Conservation (phyloP, 2,329 filamentous ascomycete species). For the Emmonsiellopsis sp. region DNA sequence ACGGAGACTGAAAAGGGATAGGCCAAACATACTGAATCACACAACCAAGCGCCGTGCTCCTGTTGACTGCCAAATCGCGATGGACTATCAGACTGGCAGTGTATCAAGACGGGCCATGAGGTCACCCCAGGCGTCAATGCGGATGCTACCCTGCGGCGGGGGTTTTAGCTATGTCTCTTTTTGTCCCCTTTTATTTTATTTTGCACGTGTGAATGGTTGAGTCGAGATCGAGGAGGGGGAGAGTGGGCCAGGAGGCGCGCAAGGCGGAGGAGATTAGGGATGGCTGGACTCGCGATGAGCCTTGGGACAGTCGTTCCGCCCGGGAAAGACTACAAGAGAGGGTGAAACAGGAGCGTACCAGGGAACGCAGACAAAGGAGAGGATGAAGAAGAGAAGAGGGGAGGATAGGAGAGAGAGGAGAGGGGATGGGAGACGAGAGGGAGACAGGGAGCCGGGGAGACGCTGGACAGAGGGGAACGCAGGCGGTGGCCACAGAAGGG, state of each 20-base stretch:
- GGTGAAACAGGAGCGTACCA: constrained; percentile 6
- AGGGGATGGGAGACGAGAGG: background rate
- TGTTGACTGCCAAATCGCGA: background rate
- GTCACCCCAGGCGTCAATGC: background rate
- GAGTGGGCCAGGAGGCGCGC: constrained; percentile 5
- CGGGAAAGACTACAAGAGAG: constrained; percentile 24
- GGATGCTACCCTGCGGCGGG: background rate
- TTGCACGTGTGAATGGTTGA: background rate
- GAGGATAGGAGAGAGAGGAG: constrained; percentile 1
- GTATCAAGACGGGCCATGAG: background rate
- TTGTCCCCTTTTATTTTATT: too few relatives aligned
- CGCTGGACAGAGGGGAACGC: constrained; percentile 3
- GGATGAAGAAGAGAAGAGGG: constrained; percentile 7
- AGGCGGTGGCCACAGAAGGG: constrained; percentile 18
- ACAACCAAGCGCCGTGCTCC: background rate
- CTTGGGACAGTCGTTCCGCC: constrained; percentile 32
- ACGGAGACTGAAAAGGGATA: background rate
- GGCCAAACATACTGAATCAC: background rate
- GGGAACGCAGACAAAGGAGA: constrained; percentile 4
- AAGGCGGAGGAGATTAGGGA: constrained; percentile 9
- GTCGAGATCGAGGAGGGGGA: constrained; percentile 17
- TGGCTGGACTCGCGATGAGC: constrained; percentile 14
- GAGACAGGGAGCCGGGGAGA: constrained; percentile 5
- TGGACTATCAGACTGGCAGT: background rate
- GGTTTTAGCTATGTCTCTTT: too few relatives aligned